Percentiles rank a stretch among this genome's conserved stretches.
Evolutionary conservation across 2,329 filamentous ascomycete species (phyloP).

Genomic region (Beauveria brongniartii): DNA sequence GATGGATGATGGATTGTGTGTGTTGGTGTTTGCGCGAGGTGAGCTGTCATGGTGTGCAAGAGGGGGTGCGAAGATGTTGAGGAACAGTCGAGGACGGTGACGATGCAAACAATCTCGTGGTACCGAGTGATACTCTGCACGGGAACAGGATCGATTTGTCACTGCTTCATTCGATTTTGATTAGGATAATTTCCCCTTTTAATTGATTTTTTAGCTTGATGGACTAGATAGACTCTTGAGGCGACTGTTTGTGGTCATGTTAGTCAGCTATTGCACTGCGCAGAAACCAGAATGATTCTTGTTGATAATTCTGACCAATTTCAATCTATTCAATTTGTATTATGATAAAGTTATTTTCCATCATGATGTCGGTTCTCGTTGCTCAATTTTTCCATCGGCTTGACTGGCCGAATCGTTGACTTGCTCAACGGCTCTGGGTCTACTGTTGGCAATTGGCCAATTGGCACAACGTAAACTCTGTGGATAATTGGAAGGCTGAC

Average conservation of each 20-base stretch:
- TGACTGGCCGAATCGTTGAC: not conserved
- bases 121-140: not conserved
- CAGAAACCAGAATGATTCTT: too few relatives aligned
- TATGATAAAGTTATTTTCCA: too few relatives aligned
- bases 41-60: not conserved
- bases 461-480: not conserved
- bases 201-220: too few relatives aligned
- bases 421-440: not conserved
- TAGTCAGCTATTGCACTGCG: too few relatives aligned
- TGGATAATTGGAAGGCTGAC: not conserved
- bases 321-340: too few relatives aligned
- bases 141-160: too few relatives aligned
- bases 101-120: not conserved
- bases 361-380: too few relatives aligned
- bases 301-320: too few relatives aligned
- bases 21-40: not conserved
- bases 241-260: too few relatives aligned
- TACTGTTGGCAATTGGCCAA: not conserved
- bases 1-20: not conserved
- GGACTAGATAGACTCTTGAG: too few relatives aligned
- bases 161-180: too few relatives aligned
- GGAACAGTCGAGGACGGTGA: not conserved
- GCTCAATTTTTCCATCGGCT: not conserved
- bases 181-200: too few relatives aligned
- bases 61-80: not conserved